Evolutionary conservation across 768 basidiomycete genomes (phyloP), one percentile per base, ranked within the genome.

Genomic region (Rhodotorula toruloides): DNA sequence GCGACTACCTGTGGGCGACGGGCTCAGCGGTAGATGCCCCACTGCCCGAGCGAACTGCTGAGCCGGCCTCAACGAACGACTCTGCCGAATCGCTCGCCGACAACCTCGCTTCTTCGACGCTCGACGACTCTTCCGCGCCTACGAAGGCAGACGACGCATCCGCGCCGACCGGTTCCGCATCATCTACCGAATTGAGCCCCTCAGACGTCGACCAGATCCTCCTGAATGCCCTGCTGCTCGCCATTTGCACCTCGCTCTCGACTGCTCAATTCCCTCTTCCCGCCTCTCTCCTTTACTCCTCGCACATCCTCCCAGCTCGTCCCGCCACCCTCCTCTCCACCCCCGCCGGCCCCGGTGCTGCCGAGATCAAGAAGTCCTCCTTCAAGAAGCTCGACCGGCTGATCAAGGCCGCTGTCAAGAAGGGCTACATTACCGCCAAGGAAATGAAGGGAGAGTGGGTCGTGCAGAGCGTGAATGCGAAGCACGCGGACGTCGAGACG

Each of bases 361-460:
- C 40, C 14, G 70, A 71, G 27, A 42, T 71, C 50, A 71, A 71
- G 49, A 54, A 58, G 32, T 31, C 31, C 16, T 14, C 27, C 25
- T 71, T 59, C 63, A 67, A 68, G 48, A 71, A 65, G 53, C 44
- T 71, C n/a, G 57, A 50, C 27, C 34, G 39, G 25, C 46, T 67
- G 32, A n/a, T 71, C 43, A 67, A 67, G 50, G 55, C 36, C 25
- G 60, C 42, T 2, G 39, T 22, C 31, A 39, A 53, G 32, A 44
- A 46, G 50, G 46, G 46, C 16, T 50, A 31, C 40, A 3, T 71
- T 5, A 16, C 17, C 9, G 32, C 63, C 22, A 71, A 71, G 53
- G 66, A 67, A 53, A 56, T 65, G 19, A 63, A 54, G 32, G 70
- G 70, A 1, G 70, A 71, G 14, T 34, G 53, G 52, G n/a, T 68